These are phyloP conservation scores for Pyricularia pennisetigena DNA, from an alignment of 2,329 filamentous ascomycete genomes.

Conservation along the genomic window DNA sequence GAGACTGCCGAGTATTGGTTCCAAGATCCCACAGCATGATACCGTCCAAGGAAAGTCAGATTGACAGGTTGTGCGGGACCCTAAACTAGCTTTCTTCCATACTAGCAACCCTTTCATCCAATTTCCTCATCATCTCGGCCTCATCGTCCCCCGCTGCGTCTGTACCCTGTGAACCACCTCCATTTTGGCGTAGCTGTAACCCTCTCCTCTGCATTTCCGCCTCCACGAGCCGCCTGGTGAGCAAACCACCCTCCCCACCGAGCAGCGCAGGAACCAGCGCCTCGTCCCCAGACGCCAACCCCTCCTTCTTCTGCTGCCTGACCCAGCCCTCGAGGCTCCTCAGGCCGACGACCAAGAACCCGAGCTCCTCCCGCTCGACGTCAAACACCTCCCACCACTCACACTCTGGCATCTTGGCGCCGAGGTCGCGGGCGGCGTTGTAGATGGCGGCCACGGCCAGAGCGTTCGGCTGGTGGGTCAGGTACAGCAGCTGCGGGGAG, in stretches of 20 bases:
- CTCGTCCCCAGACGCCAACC: conserved; percentile 30
- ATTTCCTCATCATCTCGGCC: conserved; percentile 27
- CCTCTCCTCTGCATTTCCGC: conserved; percentile 47
- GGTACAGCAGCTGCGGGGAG: conserved; percentile 79
- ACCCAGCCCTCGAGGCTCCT: conserved; percentile 67
- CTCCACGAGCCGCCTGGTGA: conserved; percentile 49
- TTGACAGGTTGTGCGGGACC: neutral
- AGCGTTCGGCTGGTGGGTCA: conserved; percentile 82
- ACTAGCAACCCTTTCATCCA: neutral
- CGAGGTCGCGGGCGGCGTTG: conserved; percentile 69
- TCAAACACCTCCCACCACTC: conserved; percentile 99
- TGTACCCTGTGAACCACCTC: conserved; percentile 8
- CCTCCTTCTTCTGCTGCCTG: conserved; percentile 44
- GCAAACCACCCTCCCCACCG: conserved; percentile 28
- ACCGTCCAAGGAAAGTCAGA: neutral
- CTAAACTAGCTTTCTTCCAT: conserved; percentile 6
- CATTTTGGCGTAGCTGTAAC: conserved; percentile 19
- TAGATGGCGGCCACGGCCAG: conserved; percentile 87
- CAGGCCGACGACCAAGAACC: conserved; percentile 83
- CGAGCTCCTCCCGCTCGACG: conserved; percentile 85
- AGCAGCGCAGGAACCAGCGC: neutral
- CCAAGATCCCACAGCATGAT: neutral
- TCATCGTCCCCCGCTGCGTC: conserved; percentile 25
- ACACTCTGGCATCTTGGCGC: conserved; percentile 67
- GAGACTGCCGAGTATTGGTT: neutral